These are phyloP conservation scores for Phaeosphaeria sp. DNA, from an alignment of 2,329 filamentous ascomycete genomes.

Conservation along the genomic window DNA sequence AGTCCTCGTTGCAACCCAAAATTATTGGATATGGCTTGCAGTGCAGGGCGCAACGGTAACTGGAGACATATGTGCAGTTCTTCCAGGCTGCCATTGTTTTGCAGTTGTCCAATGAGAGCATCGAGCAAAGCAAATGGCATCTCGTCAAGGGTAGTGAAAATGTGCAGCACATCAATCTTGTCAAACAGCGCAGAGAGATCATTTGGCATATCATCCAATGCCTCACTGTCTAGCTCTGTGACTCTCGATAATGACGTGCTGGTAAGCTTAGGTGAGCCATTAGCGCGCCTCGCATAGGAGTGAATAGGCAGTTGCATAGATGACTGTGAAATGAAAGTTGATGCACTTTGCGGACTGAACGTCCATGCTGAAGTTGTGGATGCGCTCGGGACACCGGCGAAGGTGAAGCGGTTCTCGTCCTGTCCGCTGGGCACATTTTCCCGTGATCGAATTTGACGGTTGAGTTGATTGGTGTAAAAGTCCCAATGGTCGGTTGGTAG, in stretches of 20 bases:
- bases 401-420: not conserved
- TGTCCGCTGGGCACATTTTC: not conserved
- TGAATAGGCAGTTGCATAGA: not conserved
- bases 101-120: not conserved
- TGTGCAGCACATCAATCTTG: not conserved
- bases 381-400: not conserved
- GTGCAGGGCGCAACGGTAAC: slow-evolving; percentile 2
- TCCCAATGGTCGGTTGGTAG: not conserved
- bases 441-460: not conserved
- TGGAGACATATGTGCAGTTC: slow-evolving; percentile 11
- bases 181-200: not conserved
- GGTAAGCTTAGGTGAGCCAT: not conserved
- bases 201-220: not conserved
- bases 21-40: slow-evolving; percentile 6
- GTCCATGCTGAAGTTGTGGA: not conserved
- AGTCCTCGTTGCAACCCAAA: not conserved
- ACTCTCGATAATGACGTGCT: not conserved
- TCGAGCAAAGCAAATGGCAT: slow-evolving; percentile 2
- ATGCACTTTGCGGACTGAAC: not conserved
- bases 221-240: not conserved
- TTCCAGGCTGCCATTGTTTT: not conserved
- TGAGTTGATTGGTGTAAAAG: not conserved
- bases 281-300: not conserved
- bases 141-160: slow-evolving; percentile 2
- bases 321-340: not conserved